Evolutionary conservation across 257 asterid genomes (phyloP).

Genomic region (Jacaranda copaia): DNA sequence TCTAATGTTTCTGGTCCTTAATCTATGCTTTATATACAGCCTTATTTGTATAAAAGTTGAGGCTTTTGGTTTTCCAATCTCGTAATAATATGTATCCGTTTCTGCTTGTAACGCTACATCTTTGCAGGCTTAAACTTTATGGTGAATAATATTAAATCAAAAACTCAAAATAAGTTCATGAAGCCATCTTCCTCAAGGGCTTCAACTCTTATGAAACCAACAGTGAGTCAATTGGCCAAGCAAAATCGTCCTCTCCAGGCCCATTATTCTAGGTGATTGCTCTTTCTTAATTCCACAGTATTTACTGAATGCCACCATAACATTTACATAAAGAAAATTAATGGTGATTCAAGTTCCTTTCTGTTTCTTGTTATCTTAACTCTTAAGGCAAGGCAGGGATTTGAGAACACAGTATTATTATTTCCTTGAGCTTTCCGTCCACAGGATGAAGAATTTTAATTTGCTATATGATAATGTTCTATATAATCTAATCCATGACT

Average conservation of each 20-base stretch:
- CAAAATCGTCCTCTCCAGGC: slow-evolving; percentile 66
- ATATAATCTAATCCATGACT: neutral
- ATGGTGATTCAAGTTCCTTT: too few species aligned
- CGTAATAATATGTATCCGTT: slow-evolving; percentile 3
- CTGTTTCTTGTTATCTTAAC: too few species aligned
- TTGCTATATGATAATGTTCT: neutral
- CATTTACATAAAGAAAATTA: neutral
- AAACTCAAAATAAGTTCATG: slow-evolving; percentile 50
- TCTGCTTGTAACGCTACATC: slow-evolving; percentile 16
- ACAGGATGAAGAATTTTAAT: neutral
- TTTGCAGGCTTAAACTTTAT: slow-evolving; percentile 66
- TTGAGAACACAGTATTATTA: neutral
- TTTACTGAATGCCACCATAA: neutral
- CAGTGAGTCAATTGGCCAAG: slow-evolving; percentile 95
- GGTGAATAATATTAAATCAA: slow-evolving; percentile 46
- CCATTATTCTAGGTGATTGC: slow-evolving; percentile 61
- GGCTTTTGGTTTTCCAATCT: neutral
- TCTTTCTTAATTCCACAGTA: slow-evolving; percentile 20
- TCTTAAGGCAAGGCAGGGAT: too few species aligned
- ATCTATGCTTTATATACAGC: slow-evolving; percentile 14
- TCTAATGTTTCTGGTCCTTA: neutral
- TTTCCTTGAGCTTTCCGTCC: neutral
- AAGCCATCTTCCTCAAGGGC: slow-evolving; percentile 68
- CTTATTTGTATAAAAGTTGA: slow-evolving; percentile 23
- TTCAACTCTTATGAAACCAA: slow-evolving; percentile 97